A percentile compares a stretch with the other conserved stretches of the same genome.
phyloP scores from a whole-genome alignment of 305 asterid genomes.

The Rubia occidens region DNA sequence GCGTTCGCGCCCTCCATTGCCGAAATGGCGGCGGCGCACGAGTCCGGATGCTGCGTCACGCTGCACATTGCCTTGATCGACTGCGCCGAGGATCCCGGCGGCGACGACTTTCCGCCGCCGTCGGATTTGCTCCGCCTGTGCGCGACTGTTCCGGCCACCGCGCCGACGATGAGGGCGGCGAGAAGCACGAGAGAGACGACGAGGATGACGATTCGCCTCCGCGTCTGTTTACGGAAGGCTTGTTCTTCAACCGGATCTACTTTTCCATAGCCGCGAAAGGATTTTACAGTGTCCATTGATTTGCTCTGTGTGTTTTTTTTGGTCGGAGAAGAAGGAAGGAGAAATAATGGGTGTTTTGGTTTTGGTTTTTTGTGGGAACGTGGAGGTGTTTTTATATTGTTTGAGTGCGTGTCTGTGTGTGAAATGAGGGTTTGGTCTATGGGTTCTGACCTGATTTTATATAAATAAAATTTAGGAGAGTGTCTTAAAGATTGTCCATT shows the following conservation, averaged over 20 bases:
- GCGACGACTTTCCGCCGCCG: constrained; percentile 13
- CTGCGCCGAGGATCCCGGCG: constrained; percentile 25
- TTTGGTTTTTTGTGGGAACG: background rate
- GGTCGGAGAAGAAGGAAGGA: background rate
- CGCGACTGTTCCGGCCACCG: constrained; percentile 41
- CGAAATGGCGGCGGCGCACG: constrained; percentile 44
- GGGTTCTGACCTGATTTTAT: background rate
- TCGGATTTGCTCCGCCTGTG: constrained; percentile 28
- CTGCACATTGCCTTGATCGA: constrained; percentile 58
- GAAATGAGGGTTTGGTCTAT: background rate
- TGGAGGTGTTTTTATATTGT: background rate
- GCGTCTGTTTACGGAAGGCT: constrained; percentile 40
- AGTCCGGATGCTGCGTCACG: constrained; percentile 42
- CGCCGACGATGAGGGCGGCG: constrained; percentile 31
- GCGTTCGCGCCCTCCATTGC: constrained; percentile 21
- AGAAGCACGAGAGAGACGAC: constrained; percentile 33
- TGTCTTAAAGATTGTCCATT: background rate
- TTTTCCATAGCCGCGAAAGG: constrained; percentile 58
- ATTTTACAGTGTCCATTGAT: constrained; percentile 37
- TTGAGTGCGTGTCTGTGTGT: background rate
- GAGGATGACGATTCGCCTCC: constrained; percentile 41
- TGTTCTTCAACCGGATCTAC: background rate
- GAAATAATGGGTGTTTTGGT: background rate
- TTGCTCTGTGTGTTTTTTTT: background rate
- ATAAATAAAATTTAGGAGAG: no score